These are phyloP conservation scores for Nemania sp. DNA, from an alignment of 2,329 filamentous ascomycete species.

Conservation along the genomic window DNA sequence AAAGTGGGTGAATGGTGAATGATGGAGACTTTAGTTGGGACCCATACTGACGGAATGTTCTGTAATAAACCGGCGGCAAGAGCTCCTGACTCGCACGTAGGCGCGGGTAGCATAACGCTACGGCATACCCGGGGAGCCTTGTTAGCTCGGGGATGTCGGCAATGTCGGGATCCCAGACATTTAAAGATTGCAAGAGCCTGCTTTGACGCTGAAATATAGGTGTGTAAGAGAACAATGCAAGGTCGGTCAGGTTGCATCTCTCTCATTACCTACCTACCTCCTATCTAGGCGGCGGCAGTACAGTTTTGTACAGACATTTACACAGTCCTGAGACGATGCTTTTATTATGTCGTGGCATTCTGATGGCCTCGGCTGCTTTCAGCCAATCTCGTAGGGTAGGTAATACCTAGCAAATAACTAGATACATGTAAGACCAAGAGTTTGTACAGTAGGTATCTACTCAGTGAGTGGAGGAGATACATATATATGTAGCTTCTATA, in stretches of 20 bases:
- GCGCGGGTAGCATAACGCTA: not conserved
- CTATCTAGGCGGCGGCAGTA: too few species aligned
- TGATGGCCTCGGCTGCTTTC: not conserved
- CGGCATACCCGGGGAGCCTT: not conserved
- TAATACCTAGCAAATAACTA: too few species aligned
- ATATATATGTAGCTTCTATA: not conserved
- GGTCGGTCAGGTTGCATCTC: too few species aligned
- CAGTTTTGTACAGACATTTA: too few species aligned
- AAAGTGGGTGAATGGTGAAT: conserved; percentile 23
- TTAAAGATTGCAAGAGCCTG: too few species aligned
- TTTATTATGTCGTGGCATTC: not conserved
- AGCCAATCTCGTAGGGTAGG: not conserved
- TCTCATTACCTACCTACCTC: too few species aligned
- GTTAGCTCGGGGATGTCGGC: not conserved
- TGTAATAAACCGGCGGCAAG: conserved; percentile 31
- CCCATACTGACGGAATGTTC: conserved; percentile 36
- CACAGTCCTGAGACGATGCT: too few species aligned
- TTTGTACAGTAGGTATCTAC: too few species aligned
- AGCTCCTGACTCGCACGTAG: conserved; percentile 30
- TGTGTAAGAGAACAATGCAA: too few species aligned
- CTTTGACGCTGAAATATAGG: too few species aligned
- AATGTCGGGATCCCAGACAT: not conserved
- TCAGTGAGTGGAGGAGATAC: too few species aligned
- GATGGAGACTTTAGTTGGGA: conserved; percentile 15
- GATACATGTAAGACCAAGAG: too few species aligned